Base-by-base conservation (phyloP, 2,329 filamentous ascomycete genomes). In the Calonectria hawksworthii region DNA sequence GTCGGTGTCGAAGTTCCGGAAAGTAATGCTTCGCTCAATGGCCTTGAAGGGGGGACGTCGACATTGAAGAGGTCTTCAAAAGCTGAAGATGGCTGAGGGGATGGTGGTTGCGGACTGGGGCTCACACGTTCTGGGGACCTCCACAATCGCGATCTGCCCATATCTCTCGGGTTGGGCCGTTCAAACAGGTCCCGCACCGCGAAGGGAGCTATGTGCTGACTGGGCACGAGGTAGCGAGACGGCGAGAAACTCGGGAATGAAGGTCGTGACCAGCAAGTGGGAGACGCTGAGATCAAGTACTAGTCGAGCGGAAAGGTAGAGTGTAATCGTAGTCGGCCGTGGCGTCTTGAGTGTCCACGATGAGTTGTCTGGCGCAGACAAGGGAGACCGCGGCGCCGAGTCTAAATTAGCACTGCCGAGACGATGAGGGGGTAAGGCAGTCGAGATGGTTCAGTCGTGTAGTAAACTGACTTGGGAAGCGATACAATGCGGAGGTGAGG, bases 121-220 rank as follows among this genome's bases (percentile, higher is more conserved):
- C 81, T 86, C 73, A 86, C 83, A 75, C 86, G 87, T 76, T 86
- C 83, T 77, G 87, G 85, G 77, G 87, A 88, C 81, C 83, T 84
- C 82, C 85, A 86, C 82, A 86, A 84, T 84, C 86, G 86, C 78
- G 86, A 85, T 78, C 82, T 88, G 82, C 87, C 86, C 88, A 90
- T 90, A 74, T 81, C 82, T 79, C 73, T 73, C 73, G 67, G 70
- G 68, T 75, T 74, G 75, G 61, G 75, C 65, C 73, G 76, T 70
- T 75, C 66, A 69, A 56, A 61, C 74, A 70, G 77, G 77, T 78
- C 79, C 79, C 77, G 70, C 61, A 68, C 77, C 76, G 54, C 71
- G 61, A 56, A 68, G 38, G 74, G 73, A 44, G 70, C 59, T 75
- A 66, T 73, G 73, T 56, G 61, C 70, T 68, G 68, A 72, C 38